phyloP scores from a whole-genome alignment of 768 basidiomycete species.

The Boletus sp. region DNA sequence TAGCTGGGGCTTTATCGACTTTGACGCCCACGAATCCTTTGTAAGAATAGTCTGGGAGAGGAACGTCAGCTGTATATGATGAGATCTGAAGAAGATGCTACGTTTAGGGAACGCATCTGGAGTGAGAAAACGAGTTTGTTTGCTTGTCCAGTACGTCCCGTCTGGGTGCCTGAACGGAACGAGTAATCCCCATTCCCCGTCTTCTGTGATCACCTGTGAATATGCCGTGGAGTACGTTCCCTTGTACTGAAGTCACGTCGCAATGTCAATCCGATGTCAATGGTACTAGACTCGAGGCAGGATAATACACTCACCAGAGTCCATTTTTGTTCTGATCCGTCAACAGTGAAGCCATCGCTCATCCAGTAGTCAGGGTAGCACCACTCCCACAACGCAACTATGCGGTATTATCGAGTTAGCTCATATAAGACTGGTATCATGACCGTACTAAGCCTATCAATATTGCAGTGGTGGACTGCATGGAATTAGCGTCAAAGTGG shows the following conservation, averaged over 20 bases:
- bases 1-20: constrained; percentile 19
- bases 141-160: constrained; percentile 26
- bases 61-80: not conserved
- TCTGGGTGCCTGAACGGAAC: constrained; percentile 24
- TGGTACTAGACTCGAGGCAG: not conserved
- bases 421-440: no score
- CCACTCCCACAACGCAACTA: constrained; percentile 33
- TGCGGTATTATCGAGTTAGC: not conserved
- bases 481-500: not conserved
- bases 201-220: constrained; percentile 20
- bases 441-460: constrained; percentile 21
- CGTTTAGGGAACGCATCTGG: constrained; percentile 22
- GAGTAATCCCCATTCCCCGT: constrained; percentile 17
- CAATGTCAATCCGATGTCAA: not conserved
- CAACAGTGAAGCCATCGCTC: constrained; percentile 19
- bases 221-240: constrained; percentile 26
- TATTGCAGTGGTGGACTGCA: constrained; percentile 26
- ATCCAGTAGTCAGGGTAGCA: constrained; percentile 31
- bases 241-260: constrained; percentile 6
- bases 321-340: constrained; percentile 16
- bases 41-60: constrained; percentile 28
- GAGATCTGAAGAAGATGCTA: not conserved
- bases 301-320: constrained; percentile 18
- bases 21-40: constrained; percentile 25
- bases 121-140: constrained; percentile 25